Conservation (phyloP, 2,329 filamentous ascomycete species). For the Diaporthe sp. region DNA sequence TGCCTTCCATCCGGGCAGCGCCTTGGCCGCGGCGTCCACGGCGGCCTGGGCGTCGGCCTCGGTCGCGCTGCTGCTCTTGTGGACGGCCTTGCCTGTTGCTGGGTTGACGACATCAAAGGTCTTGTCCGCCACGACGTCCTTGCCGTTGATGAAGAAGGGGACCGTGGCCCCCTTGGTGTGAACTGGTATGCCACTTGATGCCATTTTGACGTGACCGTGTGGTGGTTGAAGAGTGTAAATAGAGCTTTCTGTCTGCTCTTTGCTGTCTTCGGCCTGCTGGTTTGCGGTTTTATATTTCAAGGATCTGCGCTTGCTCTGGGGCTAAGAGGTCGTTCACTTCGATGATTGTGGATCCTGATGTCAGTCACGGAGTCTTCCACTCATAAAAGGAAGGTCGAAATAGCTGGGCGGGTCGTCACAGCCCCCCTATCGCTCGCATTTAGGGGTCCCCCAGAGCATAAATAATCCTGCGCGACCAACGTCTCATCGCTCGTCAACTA, state of each 20-base stretch:
- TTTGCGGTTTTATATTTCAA: not conserved
- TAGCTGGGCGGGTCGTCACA: not conserved
- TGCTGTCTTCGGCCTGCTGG: not conserved
- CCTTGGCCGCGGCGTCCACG: slow-evolving; percentile 68
- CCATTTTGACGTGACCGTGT: slow-evolving; percentile 6
- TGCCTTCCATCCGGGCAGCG: slow-evolving; percentile 78
- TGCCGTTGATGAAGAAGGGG: slow-evolving; percentile 51
- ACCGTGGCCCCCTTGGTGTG: slow-evolving; percentile 44
- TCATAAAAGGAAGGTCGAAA: slow-evolving; percentile 13
- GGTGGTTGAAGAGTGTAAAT: not conserved
- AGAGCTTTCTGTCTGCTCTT: not conserved
- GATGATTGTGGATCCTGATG: slow-evolving; percentile 10
- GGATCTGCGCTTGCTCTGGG: slow-evolving; percentile 15
- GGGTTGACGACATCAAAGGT: slow-evolving; percentile 49
- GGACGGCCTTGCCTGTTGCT: slow-evolving; percentile 48
- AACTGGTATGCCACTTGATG: slow-evolving; percentile 7
- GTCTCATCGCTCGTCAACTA: slow-evolving; percentile 17
- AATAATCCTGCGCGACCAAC: slow-evolving; percentile 24
- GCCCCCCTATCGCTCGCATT: not conserved
- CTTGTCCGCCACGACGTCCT: slow-evolving; percentile 46
- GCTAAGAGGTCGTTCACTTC: not conserved
- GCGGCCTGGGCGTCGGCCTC: slow-evolving; percentile 50
- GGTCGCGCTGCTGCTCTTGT: slow-evolving; percentile 47
- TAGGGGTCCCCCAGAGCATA: slow-evolving; percentile 22
- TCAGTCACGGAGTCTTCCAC: not conserved